Conservation (phyloP, 306 rosid species). For the Quercus parvula region DNA sequence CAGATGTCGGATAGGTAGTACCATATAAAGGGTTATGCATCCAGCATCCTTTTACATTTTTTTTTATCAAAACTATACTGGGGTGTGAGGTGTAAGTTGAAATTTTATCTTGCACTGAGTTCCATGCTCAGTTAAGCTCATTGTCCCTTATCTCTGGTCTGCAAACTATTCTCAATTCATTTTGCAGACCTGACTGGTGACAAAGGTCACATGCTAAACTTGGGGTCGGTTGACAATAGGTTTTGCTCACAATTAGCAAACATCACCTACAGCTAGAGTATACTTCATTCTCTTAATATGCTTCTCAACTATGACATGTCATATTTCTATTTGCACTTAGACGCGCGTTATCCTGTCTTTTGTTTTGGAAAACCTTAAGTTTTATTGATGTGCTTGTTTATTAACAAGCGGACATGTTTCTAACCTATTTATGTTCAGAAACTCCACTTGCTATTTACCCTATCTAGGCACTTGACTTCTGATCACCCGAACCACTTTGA, state of each 20-base stretch:
- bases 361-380: background rate
- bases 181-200: no score
- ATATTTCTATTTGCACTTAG: background rate
- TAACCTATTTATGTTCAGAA: background rate
- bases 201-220: background rate
- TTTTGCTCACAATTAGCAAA: background rate
- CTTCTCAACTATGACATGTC: background rate
- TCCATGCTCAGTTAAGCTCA: background rate
- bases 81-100: background rate
- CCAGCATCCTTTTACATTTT: background rate
- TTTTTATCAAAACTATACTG: background rate
- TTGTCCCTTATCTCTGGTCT: background rate
- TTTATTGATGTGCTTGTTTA: background rate
- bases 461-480: background rate
- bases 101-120: background rate
- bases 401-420: background rate
- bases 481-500: background rate
- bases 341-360: background rate
- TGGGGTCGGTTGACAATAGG: background rate
- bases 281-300: background rate
- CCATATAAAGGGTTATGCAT: background rate
- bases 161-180: background rate
- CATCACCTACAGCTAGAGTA: background rate
- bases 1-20: background rate
- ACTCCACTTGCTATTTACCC: background rate